Conservation (phyloP, 176 grass and related monocot species). For the Carex scoparia region DNA sequence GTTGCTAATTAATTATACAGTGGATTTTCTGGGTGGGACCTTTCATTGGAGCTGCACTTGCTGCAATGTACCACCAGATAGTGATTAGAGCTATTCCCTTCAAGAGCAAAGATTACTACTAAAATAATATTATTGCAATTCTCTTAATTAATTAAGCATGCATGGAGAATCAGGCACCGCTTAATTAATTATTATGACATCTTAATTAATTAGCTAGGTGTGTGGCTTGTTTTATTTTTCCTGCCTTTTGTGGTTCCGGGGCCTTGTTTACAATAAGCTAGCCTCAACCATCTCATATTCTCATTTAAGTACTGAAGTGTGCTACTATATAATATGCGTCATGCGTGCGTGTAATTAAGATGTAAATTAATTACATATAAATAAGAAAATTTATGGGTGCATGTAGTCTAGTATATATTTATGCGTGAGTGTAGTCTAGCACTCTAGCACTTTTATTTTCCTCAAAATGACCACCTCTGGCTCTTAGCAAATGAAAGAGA, state of each 20-base stretch:
- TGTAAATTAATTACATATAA: conserved; percentile 33
- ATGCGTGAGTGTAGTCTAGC: no score
- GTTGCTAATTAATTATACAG: conserved; percentile 14
- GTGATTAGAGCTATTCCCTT: conserved; percentile 56
- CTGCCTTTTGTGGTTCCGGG: neutral
- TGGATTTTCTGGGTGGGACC: conserved; percentile 64
- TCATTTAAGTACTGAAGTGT: neutral
- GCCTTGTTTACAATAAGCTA: conserved; percentile 20
- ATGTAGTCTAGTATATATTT: no score
- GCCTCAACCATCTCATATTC: neutral
- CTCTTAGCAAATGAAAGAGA: no score
- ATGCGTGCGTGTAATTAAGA: conserved; percentile 9
- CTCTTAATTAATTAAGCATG: neutral
- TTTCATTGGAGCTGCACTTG: conserved; percentile 53
- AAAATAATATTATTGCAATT: no score
- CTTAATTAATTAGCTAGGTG: neutral
- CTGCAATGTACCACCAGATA: conserved; percentile 44
- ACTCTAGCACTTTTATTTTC: no score
- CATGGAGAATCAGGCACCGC: neutral
- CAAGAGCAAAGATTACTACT: conserved; percentile 26
- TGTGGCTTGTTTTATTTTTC: neutral
- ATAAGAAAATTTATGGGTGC: conserved; percentile 12
- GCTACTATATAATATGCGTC: neutral
- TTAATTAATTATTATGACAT: conserved; percentile 6
- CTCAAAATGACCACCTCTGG: no score